Evolutionary conservation across 2,329 filamentous ascomycete species (phyloP).

Genomic region (Penicillium sp.): DNA sequence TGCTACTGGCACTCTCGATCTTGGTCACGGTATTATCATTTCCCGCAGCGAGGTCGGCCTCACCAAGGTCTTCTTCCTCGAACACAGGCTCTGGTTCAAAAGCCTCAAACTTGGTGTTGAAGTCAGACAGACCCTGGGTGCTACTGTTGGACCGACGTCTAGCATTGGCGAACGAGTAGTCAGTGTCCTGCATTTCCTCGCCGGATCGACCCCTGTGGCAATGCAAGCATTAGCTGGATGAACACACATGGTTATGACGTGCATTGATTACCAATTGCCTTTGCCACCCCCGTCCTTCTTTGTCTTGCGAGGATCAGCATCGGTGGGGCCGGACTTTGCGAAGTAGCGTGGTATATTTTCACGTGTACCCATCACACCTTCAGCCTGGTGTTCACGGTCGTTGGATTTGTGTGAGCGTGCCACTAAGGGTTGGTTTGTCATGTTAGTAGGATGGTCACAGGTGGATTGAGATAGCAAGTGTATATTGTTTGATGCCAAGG

Average conservation of each 20-base stretch:
- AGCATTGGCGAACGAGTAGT: conserved; percentile 78
- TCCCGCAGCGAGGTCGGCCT: conserved; percentile 47
- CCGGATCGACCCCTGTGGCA: conserved; percentile 71
- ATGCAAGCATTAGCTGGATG: conserved; percentile 2
- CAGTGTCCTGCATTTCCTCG: conserved; percentile 78
- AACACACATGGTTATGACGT: background rate
- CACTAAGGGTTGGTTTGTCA: conserved; percentile 57
- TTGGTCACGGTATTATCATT: conserved; percentile 22
- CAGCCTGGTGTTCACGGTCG: conserved; percentile 83
- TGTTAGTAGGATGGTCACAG: background rate
- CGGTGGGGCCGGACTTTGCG: conserved; percentile 77
- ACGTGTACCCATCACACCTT: conserved; percentile 66
- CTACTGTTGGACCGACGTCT: conserved; percentile 93
- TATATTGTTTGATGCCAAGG: background rate
- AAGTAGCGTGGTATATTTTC: conserved; percentile 89
- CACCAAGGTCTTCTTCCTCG: conserved; percentile 78
- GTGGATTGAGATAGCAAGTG: background rate
- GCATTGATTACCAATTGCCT: conserved; percentile 77
- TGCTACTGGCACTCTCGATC: conserved; percentile 48
- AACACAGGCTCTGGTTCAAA: conserved; percentile 88
- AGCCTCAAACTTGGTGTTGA: conserved; percentile 96
- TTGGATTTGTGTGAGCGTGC: conserved; percentile 96
- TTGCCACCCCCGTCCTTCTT: conserved; percentile 96
- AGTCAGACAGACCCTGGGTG: conserved; percentile 68
- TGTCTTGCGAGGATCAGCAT: conserved; percentile 82